Evolutionary conservation across 139 green algal genomes (phyloP).

Genomic region (Desmodesmus armatus): DNA sequence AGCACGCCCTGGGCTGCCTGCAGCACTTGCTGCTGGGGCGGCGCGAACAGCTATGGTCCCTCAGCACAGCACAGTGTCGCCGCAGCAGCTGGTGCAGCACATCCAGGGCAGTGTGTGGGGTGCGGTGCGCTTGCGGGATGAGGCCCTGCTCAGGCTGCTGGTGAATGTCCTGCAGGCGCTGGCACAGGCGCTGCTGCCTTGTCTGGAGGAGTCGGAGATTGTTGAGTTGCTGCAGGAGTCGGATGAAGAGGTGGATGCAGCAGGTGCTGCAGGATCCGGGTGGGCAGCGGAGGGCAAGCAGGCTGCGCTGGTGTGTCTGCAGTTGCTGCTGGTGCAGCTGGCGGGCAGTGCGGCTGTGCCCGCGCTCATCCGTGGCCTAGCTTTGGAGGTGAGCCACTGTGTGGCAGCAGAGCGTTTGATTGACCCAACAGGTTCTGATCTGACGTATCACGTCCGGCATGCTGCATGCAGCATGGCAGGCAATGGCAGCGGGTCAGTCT

Average conservation of each 20-base stretch:
- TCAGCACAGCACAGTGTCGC: neutral
- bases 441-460: neutral
- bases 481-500: no score
- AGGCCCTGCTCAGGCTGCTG: neutral
- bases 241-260: neutral
- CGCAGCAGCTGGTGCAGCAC: slow-evolving; percentile 8
- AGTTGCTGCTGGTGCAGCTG: slow-evolving; percentile 34
- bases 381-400: slow-evolving; percentile 33
- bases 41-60: neutral
- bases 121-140: neutral
- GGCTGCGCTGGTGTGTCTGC: slow-evolving; percentile 12
- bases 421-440: no score
- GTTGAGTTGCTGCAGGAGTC: no score
- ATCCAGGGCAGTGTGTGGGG: slow-evolving; percentile 7
- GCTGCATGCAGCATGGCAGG: neutral
- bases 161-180: slow-evolving; percentile 22
- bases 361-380: slow-evolving; percentile 4
- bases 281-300: neutral
- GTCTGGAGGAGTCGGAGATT: no score
- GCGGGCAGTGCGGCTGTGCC: slow-evolving; percentile 10
- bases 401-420: no score
- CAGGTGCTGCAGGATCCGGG: neutral
- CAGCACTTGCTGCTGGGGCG: neutral
- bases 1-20: slow-evolving; percentile 29
- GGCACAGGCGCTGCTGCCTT: neutral